Evolutionary conservation across 2,329 filamentous ascomycete species (phyloP).

Genomic region (Bipolaris gigantea): DNA sequence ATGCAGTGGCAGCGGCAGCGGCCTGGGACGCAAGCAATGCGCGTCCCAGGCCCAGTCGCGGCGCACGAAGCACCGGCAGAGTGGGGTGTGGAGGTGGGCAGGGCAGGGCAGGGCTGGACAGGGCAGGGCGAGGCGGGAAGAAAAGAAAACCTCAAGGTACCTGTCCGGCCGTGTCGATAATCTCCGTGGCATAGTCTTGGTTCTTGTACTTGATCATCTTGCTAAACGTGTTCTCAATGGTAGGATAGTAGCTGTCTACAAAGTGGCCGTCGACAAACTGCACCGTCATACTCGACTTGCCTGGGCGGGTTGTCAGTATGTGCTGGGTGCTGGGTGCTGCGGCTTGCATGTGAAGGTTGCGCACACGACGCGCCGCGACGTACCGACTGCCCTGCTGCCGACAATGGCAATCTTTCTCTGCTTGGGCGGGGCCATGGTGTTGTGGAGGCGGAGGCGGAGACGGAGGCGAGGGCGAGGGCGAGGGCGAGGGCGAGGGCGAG

Average conservation of each 20-base stretch:
- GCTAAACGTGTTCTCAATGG: conserved; percentile 98
- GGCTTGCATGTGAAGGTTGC: conserved; percentile 19
- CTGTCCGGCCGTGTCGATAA: conserved; percentile 96
- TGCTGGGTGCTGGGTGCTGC: conserved; percentile 2
- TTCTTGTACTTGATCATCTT: conserved; percentile 91
- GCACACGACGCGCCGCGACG: conserved; percentile 36
- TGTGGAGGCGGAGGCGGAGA: too few species aligned
- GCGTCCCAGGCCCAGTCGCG: neutral
- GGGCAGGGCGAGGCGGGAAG: conserved; percentile 19
- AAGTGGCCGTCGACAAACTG: conserved; percentile 98
- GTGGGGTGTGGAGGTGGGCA: conserved; percentile 20
- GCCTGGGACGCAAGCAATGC: neutral
- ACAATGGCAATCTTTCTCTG: conserved; percentile 96
- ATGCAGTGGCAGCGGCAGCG: too few species aligned
- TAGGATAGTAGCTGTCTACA: conserved; percentile 98
- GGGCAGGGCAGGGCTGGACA: conserved; percentile 12
- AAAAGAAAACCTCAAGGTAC: conserved; percentile 53
- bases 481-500: neutral
- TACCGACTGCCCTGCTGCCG: conserved; percentile 88
- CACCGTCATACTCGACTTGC: conserved; percentile 95
- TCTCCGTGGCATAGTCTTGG: conserved; percentile 93
- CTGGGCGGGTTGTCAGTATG: conserved; percentile 53
- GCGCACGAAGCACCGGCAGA: conserved; percentile 7
- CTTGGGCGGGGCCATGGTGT: conserved; percentile 70
- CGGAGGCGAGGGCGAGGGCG: neutral